These are phyloP conservation scores for Fomitopsis pulvina DNA, from an alignment of 768 basidiomycete species.

Conservation along the genomic window DNA sequence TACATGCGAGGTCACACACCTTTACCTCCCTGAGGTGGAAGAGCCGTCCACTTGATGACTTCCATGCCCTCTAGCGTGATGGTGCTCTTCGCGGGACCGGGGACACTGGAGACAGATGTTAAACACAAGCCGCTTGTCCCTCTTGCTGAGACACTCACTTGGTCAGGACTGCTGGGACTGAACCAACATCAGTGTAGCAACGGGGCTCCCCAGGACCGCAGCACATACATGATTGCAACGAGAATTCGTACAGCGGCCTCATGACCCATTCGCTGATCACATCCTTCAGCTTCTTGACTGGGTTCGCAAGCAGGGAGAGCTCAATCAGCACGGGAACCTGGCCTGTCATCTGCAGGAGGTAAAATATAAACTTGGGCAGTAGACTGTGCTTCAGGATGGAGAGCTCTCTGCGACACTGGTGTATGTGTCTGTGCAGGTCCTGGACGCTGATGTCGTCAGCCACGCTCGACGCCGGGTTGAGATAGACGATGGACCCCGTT, in stretches of 20 bases:
- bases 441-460: conserved; percentile 5
- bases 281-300: neutral
- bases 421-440: conserved; percentile 18
- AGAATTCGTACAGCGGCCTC: conserved; percentile 11
- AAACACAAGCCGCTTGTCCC: neutral
- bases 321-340: conserved; percentile 14
- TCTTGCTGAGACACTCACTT: conserved; percentile 13
- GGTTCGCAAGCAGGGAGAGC: conserved; percentile 14
- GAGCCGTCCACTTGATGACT: conserved; percentile 14
- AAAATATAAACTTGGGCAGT: conserved; percentile 13
- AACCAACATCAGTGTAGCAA: neutral
- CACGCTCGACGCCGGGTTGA: conserved; percentile 9
- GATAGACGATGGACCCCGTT: conserved; percentile 16
- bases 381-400: conserved; percentile 17
- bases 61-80: conserved; percentile 17
- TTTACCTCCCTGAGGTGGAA: conserved; percentile 19
- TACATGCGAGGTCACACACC: conserved; percentile 6
- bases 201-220: neutral
- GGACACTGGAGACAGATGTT: conserved; percentile 9
- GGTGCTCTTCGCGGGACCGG: conserved; percentile 16
- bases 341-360: conserved; percentile 14
- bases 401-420: conserved; percentile 16
- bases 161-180: conserved; percentile 17
- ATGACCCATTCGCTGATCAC: conserved; percentile 7
- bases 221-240: conserved; percentile 14